A percentile compares a stretch with the other conserved stretches of the same genome.
Evolutionary conservation across 2,329 filamentous ascomycete genomes (phyloP).

Genomic region (Fusarium nisikadoi): DNA sequence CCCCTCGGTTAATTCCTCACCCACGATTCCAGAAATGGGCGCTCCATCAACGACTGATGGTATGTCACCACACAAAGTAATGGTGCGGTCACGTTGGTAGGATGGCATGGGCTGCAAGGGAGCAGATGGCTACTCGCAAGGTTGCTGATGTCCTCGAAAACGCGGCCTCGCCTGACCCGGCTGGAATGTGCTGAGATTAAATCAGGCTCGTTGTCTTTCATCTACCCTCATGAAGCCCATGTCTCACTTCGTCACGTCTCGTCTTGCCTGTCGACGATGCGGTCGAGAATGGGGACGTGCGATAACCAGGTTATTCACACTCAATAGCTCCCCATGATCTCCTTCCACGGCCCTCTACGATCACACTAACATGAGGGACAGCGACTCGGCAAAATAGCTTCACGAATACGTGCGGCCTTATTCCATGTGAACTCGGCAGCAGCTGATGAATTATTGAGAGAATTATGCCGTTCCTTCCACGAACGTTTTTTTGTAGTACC

Average conservation of each 20-base stretch:
- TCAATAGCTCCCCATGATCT: slow-evolving; percentile 22
- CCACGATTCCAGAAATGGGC: slow-evolving; percentile 1
- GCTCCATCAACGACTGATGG: background rate
- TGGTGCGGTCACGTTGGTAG: slow-evolving; percentile 11
- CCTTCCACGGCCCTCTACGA: background rate
- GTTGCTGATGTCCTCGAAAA: slow-evolving; percentile 4
- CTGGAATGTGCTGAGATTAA: slow-evolving; percentile 31
- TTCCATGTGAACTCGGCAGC: background rate
- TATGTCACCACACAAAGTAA: slow-evolving; percentile 2
- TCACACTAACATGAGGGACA: background rate
- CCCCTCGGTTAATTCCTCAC: slow-evolving; percentile 24
- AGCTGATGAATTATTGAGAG: background rate
- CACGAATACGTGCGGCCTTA: background rate
- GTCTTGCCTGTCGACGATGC: slow-evolving; percentile 12
- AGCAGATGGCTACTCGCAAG: slow-evolving; percentile 18
- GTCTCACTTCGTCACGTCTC: slow-evolving; percentile 30
- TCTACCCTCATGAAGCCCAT: slow-evolving; percentile 11
- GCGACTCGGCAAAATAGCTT: slow-evolving; percentile 1
- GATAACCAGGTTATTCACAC: slow-evolving; percentile 25
- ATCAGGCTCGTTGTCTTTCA: slow-evolving; percentile 11
- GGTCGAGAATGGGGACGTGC: slow-evolving; percentile 29
- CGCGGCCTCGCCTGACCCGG: background rate
- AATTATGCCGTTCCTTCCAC: background rate
- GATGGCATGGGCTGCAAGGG: slow-evolving; percentile 28
- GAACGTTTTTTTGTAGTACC: background rate